Base-by-base conservation (phyloP, 805 yeast species). In the Cyberlindnera misumaiensis region DNA sequence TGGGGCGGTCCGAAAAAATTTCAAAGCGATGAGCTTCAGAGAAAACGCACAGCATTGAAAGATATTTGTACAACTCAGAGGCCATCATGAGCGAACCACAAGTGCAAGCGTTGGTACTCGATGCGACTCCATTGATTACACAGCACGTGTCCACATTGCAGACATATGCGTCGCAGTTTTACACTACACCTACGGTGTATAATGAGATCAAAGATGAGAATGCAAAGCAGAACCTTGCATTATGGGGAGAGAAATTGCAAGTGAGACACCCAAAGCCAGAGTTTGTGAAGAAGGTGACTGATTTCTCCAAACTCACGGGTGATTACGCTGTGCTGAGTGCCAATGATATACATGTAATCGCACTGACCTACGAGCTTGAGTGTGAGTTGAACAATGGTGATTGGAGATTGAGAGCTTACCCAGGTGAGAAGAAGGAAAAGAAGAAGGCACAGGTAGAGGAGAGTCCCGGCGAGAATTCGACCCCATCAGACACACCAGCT, bases 81-180 rank as follows among this genome's bases (percentile, higher is more conserved):
- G n/a, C n/a, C n/a, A n/a, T n/a, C n/a, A 43, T 43, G 47, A 16
- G 42, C 10, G 47, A 41, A 29, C 40, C 49, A n/a, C 52, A 43
- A 26, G 57, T 49, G 9, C 43, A 46, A n/a, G 38, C 51, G 1
- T 67, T 94, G 40, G 84, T 86, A 26, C 70, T 93, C 48, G 98
- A 93, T 72, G 97, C 98, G 3, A 93, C 96, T 36, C 98, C 98
- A 5, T 65, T 93, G 48, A 83, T 93, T 49, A 83, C 95, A 2
- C 94, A 86, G 52, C 71, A 93, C 5, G 85, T 84, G 11, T 71
- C 88, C 3, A 73, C 80, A 15, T 67, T 93, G 32, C 78, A 80
- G 51, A 75, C 73, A 46, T 75, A 72, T 55, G 97, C 95, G 1
- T 60, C 71, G 13, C 59, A 63, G n/a, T 85, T 85, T 53, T 83